Percentiles rank a stretch among this genome's conserved stretches.
Evolutionary conservation across 2,329 filamentous ascomycete genomes (phyloP).

Genomic region (Lasiodiplodia gonubiensis): DNA sequence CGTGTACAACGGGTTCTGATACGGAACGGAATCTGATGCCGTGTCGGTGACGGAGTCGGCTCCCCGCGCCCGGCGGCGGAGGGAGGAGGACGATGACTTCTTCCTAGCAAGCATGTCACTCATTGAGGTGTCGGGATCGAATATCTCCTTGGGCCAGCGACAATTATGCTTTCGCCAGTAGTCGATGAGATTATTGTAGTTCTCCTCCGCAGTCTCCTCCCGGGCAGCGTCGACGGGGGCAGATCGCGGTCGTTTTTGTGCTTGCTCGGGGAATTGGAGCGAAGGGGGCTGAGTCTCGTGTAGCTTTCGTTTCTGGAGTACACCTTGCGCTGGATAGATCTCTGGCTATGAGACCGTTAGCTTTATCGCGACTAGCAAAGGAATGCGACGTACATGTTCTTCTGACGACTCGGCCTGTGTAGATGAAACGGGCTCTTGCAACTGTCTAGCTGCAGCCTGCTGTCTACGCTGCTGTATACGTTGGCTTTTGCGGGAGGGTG

Average conservation of each 20-base stretch:
- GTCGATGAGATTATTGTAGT: not conserved
- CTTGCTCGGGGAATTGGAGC: not conserved
- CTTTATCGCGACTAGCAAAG: not conserved
- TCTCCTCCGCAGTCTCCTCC: not conserved
- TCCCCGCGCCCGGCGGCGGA: conserved; percentile 19
- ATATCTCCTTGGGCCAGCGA: not conserved
- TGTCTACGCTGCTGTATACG: not conserved
- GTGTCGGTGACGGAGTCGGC: conserved; percentile 24
- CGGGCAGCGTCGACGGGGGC: not conserved
- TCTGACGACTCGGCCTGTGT: no score
- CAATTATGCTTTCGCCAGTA: conserved; percentile 4
- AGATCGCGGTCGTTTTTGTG: not conserved
- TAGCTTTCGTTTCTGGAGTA: not conserved
- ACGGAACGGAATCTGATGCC: conserved; percentile 31
- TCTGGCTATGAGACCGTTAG: not conserved
- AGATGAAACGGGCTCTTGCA: no score
- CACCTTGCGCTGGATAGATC: not conserved
- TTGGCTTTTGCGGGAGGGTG: not conserved
- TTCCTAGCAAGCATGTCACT: not conserved
- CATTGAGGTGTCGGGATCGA: not conserved
- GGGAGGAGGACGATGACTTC: conserved; percentile 1
- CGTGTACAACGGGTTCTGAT: conserved; percentile 42
- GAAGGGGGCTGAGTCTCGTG: not conserved
- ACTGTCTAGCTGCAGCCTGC: no score
- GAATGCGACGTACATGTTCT: no score